A percentile compares a stretch with the other conserved stretches of the same genome.
Conservation (phyloP, 2,329 filamentous ascomycete species). For the Sporothrix phasma region DNA sequence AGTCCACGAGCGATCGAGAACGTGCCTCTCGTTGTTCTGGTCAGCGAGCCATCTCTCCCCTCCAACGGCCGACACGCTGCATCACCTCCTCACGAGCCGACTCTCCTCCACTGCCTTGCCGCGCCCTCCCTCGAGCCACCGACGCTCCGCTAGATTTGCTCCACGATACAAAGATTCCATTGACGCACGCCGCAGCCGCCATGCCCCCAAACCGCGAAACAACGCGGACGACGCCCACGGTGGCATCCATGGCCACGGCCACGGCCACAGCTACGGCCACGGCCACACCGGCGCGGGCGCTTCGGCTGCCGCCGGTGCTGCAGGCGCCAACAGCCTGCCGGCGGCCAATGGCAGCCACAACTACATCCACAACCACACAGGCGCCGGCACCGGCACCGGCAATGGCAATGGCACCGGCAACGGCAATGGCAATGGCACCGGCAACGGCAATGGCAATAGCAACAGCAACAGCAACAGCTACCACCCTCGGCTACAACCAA, state of each 20-base stretch:
- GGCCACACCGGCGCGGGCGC: slow-evolving; percentile 21
- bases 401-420: slow-evolving; percentile 19
- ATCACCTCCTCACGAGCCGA: too few species aligned
- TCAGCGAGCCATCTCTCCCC: neutral
- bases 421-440: slow-evolving; percentile 17
- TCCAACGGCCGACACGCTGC: too few species aligned
- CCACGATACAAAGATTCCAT: too few species aligned
- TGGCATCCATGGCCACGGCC: too few species aligned
- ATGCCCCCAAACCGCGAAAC: slow-evolving; percentile 17
- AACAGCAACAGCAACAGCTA: neutral
- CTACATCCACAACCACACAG: neutral
- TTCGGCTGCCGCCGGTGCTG: too few species aligned
- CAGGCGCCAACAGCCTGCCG: slow-evolving; percentile 23
- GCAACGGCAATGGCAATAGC: slow-evolving; percentile 23
- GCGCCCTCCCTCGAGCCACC: neutral
- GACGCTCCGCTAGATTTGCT: too few species aligned
- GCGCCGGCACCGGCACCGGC: slow-evolving; percentile 16
- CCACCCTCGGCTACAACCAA: slow-evolving; percentile 20
- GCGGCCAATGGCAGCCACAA: neutral
- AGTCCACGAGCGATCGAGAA: neutral
- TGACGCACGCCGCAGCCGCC: neutral
- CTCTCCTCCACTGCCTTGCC: neutral
- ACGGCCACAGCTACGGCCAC: slow-evolving; percentile 21
- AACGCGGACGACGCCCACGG: slow-evolving; percentile 16
- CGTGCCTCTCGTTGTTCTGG: too few species aligned